Evolutionary conservation across 345 rosid species (phyloP).

Genomic region (Toxicodendron radicans): DNA sequence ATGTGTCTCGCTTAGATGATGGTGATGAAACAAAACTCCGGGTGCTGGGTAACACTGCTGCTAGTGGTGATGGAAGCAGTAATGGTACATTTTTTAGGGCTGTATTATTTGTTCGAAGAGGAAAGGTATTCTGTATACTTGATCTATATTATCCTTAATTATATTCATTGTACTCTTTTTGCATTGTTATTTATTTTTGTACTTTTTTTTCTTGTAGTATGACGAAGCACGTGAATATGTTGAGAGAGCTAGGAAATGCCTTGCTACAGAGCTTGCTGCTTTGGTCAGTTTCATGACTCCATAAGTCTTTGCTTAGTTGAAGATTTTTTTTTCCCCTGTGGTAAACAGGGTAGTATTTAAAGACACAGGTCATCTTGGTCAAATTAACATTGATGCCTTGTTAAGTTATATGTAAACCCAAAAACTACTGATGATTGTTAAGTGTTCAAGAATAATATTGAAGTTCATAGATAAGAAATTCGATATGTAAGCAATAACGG

Average conservation of each 20-base stretch:
- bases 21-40: conserved; percentile 92
- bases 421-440: too few relatives aligned
- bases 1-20: conserved; percentile 90
- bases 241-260: conserved; percentile 92
- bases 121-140: conserved; percentile 47
- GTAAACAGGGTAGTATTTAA: too few relatives aligned
- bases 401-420: background rate
- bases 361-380: background rate
- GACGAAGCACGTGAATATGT: conserved; percentile 95
- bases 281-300: conserved; percentile 57
- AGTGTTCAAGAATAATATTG: too few relatives aligned
- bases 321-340: background rate
- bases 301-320: background rate
- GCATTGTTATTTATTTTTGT: conserved; percentile 11
- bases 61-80: conserved; percentile 91
- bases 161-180: conserved; percentile 5
- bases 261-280: conserved; percentile 99
- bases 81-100: conserved; percentile 97
- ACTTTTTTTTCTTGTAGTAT: conserved; percentile 44
- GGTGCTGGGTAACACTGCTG: conserved; percentile 79
- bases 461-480: background rate
- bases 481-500: too few relatives aligned
- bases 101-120: conserved; percentile 77
- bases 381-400: background rate
- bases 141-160: background rate